Percentiles rank a stretch among this genome's conserved stretches.
Conservation (phyloP, 306 rosid species). For the Chamaecrista fasciculata region DNA sequence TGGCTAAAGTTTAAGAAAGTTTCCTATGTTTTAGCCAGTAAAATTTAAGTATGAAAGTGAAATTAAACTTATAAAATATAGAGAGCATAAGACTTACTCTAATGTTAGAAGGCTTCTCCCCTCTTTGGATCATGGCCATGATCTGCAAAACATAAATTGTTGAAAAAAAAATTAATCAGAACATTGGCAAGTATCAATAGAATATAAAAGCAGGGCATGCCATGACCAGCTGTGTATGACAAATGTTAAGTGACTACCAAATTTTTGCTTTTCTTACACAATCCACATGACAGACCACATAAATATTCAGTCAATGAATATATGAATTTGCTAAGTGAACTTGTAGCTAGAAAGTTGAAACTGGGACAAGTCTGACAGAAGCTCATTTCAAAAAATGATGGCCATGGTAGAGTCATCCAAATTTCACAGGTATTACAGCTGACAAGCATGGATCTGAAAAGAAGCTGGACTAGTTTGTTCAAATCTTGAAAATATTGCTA, state of each 20-base stretch:
- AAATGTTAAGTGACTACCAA: not conserved
- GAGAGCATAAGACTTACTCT: slow-evolving; percentile 46
- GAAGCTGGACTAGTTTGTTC: not conserved
- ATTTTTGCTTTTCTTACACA: not conserved
- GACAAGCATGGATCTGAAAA: not conserved
- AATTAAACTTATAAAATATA: not conserved
- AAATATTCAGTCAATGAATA: not conserved
- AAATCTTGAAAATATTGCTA: not conserved
- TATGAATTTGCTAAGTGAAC: not conserved
- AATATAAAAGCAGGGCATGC: not conserved
- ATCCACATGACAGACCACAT: not conserved
- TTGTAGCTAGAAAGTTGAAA: not conserved
- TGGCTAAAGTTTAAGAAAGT: no score
- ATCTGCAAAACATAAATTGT: slow-evolving; percentile 45
- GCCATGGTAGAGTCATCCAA: not conserved
- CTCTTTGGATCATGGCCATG: slow-evolving; percentile 92
- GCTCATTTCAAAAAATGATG: not conserved
- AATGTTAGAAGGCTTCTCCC: slow-evolving; percentile 82
- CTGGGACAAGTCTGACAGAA: not conserved
- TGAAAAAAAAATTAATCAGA: not conserved
- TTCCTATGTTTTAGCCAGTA: no score
- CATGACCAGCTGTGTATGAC: not conserved
- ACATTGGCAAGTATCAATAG: not conserved
- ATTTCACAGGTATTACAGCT: not conserved
- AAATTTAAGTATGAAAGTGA: slow-evolving; percentile 10